A percentile compares a stretch with the other conserved stretches of the same genome.
These are phyloP conservation scores for Nannizzia gypsea DNA, from an alignment of 2,329 filamentous ascomycete genomes.

Conservation along the genomic window DNA sequence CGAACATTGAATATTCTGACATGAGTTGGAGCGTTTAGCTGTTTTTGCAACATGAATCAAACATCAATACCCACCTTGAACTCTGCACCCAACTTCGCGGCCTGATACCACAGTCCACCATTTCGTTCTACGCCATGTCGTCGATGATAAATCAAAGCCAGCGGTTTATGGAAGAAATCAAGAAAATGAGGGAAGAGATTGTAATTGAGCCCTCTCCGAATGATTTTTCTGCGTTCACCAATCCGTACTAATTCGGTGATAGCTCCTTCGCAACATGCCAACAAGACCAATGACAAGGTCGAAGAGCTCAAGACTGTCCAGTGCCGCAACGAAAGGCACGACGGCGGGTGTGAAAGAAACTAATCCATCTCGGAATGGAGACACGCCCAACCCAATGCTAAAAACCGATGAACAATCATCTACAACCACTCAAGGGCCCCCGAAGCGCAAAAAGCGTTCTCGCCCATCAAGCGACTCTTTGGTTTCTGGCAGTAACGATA, in stretches of 20 bases:
- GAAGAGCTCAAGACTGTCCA: background rate
- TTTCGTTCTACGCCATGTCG: conserved; percentile 23
- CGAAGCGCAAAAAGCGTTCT: conserved; percentile 16
- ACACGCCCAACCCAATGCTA: conserved; percentile 12
- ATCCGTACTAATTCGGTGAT: background rate
- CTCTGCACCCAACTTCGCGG: conserved; percentile 27
- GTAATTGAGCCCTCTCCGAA: conserved; percentile 18
- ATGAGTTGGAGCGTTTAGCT: conserved; percentile 21
- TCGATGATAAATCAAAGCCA: conserved; percentile 31
- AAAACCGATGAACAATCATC: conserved; percentile 14
- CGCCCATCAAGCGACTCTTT: background rate
- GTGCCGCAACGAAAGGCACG: background rate
- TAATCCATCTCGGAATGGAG: background rate
- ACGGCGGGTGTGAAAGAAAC: background rate
- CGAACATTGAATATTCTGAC: background rate
- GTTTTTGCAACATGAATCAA: conserved; percentile 30
- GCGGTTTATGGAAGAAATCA: conserved; percentile 27
- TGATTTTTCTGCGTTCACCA: background rate
- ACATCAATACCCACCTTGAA: conserved; percentile 30
- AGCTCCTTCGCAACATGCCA: conserved; percentile 15
- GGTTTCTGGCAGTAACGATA: background rate
- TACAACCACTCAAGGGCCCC: conserved; percentile 6
- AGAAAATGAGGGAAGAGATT: conserved; percentile 25
- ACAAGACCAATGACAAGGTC: conserved; percentile 9
- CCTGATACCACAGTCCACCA: conserved; percentile 20